A percentile compares a stretch with the other conserved stretches of the same genome.
phyloP scores from a whole-genome alignment of 345 rosid genomes.

The Cardamine chenopodiifolia region DNA sequence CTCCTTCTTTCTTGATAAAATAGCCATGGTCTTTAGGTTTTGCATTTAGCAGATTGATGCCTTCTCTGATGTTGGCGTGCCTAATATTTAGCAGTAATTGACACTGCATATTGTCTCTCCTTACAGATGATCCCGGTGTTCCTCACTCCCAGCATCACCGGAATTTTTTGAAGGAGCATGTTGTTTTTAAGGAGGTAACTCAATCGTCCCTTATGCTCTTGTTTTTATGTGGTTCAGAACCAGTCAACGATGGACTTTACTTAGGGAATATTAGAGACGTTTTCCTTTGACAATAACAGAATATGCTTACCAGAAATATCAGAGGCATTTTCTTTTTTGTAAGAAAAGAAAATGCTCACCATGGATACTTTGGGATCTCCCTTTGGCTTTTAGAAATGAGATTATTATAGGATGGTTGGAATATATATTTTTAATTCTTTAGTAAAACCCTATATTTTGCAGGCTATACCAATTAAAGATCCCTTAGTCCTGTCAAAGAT shows the following conservation, averaged over 20 bases:
- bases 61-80: conserved; percentile 23
- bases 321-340: neutral
- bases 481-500: conserved; percentile 83
- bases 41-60: neutral
- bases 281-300: neutral
- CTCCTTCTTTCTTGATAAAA: neutral
- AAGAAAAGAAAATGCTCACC: neutral
- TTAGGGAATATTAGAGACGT: neutral
- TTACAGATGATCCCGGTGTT: conserved; percentile 88
- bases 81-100: conserved; percentile 21
- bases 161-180: conserved; percentile 84
- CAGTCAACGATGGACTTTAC: conserved; percentile 1
- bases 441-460: conserved; percentile 28
- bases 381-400: conserved; percentile 13
- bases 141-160: conserved; percentile 81
- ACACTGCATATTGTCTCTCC: conserved; percentile 21
- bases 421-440: neutral
- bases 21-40: conserved; percentile 24
- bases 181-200: conserved; percentile 91
- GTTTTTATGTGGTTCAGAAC: conserved; percentile 16
- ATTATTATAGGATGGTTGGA: neutral
- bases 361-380: neutral
- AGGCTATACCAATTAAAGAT: conserved; percentile 95
- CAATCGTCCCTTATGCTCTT: conserved; percentile 10
- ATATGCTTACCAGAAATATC: conserved; percentile 7